phyloP scores from a whole-genome alignment of 208 protist species.

The Entamoeba invadens region DNA sequence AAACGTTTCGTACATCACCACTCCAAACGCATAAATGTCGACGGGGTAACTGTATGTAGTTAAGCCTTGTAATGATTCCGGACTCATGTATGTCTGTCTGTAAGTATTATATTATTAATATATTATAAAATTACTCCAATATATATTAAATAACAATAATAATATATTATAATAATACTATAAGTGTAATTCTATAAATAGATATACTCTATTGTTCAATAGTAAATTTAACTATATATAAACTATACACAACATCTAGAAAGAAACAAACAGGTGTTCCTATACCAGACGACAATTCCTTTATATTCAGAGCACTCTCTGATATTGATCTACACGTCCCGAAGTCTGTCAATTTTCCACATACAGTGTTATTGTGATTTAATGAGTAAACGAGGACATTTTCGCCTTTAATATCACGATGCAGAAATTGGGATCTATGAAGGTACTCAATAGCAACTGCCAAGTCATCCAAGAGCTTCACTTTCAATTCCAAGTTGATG shows the following conservation, averaged over 20 bases:
- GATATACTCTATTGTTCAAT: no score
- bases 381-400: conserved; percentile 5
- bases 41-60: conserved; percentile 32
- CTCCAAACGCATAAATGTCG: conserved; percentile 44
- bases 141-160: no score
- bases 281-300: not conserved
- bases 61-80: conserved; percentile 31
- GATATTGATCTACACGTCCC: not conserved
- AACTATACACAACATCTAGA: no score
- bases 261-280: conserved; percentile 25
- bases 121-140: no score
- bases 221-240: no score
- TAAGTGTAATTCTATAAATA: no score
- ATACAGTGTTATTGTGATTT: not conserved
- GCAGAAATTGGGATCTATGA: conserved; percentile 5
- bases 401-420: conserved; percentile 10
- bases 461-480: not conserved
- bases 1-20: conserved; percentile 40
- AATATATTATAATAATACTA: no score
- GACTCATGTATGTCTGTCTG: no score
- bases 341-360: conserved; percentile 13
- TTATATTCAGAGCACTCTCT: not conserved
- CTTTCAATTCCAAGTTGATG: not conserved
- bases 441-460: not conserved
- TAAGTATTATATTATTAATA: no score